Evolutionary conservation across 2,329 filamentous ascomycete species (phyloP), one percentile per base, ranked within the genome.

Genomic region (Colletotrichum sojae): DNA sequence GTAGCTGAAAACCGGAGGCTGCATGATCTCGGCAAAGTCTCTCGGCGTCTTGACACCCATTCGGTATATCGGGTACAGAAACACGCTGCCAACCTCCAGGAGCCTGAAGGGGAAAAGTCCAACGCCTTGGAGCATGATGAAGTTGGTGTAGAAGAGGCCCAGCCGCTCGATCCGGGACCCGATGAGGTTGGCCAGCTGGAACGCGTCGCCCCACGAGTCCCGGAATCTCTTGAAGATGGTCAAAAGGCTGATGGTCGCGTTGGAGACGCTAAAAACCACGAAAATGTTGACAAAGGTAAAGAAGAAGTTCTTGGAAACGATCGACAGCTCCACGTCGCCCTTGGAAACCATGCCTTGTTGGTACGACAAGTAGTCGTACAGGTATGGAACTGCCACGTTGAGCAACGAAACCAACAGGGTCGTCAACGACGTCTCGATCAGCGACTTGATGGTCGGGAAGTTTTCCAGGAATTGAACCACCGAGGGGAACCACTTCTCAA

Each of bases 271-370:
- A 78, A 98, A 98, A 52, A 98, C 89, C 58, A 98, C 88, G 81
- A 99, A 99, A 66, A 98, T 94, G 81, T 99, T 99, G 88, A 99
- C 98, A 81, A 99, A 99, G 10, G 93, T 95, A 78, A 99, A 99
- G 86, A 98, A 97, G 83, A 98, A 99, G 80, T 98, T 99, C 83
- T 99, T 99, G 62, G 94, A 97, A 73, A 99, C 95, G 52, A 97
- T 87, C 0, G 96, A 98, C 6, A 99, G 86, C 79, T 98, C 96
- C 22, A 99, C 91, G 71, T 99, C 96, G 52, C 94, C 94, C 74
- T 94, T 93, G 0, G 96, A 98, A 59, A 97, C 94, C 91, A 97
- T 97, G 56, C 96, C 96, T 83, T 99, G 96, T 60, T 90, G 88
- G 78, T 95, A 95, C 3, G 95, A 94, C 12, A 99, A 88, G 84